Conservation (phyloP, 768 basidiomycete genomes). For the Boletus coccyginus region DNA sequence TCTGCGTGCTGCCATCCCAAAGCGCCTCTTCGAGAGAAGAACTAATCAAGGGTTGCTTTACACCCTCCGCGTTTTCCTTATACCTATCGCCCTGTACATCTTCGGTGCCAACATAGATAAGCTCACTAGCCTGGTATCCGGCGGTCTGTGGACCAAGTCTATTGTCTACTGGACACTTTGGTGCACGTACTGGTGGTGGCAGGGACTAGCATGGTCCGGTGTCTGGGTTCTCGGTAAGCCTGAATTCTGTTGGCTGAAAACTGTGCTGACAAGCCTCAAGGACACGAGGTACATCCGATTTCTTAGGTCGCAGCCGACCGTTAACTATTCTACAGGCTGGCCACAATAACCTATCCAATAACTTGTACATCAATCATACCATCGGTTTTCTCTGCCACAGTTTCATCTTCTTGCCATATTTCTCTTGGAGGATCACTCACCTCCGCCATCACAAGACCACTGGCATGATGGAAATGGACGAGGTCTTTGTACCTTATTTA, state of each 20-base stretch:
- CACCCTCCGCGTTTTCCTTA: background rate
- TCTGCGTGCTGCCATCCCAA: background rate
- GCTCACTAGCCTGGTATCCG: background rate
- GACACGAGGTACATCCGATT: background rate
- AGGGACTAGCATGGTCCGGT: background rate
- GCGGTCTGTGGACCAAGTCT: background rate
- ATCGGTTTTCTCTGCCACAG: background rate
- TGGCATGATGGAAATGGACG: background rate
- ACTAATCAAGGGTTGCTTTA: background rate
- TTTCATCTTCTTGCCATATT: background rate
- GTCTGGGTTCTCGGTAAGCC: background rate
- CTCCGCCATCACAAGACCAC: background rate
- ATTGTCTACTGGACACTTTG: background rate
- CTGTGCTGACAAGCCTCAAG: background rate
- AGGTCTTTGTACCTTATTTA: background rate
- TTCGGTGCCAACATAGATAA: background rate
- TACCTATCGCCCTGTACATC: background rate
- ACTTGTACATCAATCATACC: background rate
- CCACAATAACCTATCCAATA: background rate
- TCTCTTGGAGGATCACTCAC: background rate
- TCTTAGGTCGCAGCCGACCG: background rate
- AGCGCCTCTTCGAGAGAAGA: background rate
- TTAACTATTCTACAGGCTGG: background rate
- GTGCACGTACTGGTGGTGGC: constrained; percentile 1
- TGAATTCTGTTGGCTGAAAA: background rate